phyloP scores from a whole-genome alignment of 352 stramenopile species.

The Pythium biforme region DNA sequence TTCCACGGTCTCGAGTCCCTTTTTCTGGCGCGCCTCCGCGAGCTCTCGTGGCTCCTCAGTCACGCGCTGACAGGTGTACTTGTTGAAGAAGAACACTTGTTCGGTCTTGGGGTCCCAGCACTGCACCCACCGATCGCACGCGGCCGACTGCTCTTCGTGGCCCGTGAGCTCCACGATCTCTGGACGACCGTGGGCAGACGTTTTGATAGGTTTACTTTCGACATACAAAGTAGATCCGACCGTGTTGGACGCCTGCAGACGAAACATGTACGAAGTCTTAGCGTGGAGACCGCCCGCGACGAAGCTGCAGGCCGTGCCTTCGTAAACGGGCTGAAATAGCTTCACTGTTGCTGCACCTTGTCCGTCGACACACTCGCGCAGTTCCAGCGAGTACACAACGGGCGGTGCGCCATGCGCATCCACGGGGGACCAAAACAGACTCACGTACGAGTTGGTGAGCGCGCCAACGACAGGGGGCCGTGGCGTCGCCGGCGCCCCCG shows the following conservation, averaged over 20 bases:
- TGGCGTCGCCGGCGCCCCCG: constrained; percentile 43
- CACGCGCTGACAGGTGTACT: constrained; percentile 72
- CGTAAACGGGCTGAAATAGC: constrained; percentile 50
- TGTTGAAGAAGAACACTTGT: constrained; percentile 90
- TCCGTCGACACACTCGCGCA: constrained; percentile 33
- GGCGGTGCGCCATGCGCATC: constrained; percentile 54
- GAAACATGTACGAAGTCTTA: constrained; percentile 60
- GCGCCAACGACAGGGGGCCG: constrained; percentile 47
- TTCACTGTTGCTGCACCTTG: background rate
- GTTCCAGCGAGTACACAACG: constrained; percentile 62
- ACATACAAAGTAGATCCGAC: constrained; percentile 60
- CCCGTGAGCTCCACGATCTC: constrained; percentile 67
- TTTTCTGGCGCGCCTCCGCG: constrained; percentile 35
- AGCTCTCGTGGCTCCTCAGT: constrained; percentile 59
- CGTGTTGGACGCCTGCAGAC: constrained; percentile 66
- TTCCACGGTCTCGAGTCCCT: constrained; percentile 43
- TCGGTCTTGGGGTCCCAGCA: constrained; percentile 87
- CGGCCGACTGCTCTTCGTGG: constrained; percentile 48
- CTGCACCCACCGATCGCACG: constrained; percentile 78
- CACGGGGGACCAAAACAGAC: constrained; percentile 68
- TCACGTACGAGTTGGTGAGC: constrained; percentile 68
- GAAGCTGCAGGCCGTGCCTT: constrained; percentile 63
- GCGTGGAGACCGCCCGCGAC: constrained; percentile 45
- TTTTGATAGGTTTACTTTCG: constrained; percentile 61
- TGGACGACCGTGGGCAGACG: constrained; percentile 49